Percentiles rank a stretch among this genome's conserved stretches.
Conservation (phyloP, 2,329 filamentous ascomycete species). For the Stachybotrys chartarum region DNA sequence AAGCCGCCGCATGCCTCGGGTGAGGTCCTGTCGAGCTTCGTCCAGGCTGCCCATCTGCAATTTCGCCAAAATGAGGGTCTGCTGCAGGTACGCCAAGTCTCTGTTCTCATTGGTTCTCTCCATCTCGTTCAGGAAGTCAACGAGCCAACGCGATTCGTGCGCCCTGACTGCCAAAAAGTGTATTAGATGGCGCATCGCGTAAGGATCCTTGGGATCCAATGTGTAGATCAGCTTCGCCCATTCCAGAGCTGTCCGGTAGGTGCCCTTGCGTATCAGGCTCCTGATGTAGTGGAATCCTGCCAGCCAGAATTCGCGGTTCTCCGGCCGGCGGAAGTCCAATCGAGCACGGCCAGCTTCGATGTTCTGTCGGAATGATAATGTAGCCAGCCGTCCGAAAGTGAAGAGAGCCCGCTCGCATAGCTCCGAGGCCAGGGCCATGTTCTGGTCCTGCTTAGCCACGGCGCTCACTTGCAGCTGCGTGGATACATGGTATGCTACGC, state of each 20-base stretch:
- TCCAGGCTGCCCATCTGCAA: slow-evolving; percentile 61
- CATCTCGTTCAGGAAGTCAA: slow-evolving; percentile 55
- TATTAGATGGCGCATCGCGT: slow-evolving; percentile 71
- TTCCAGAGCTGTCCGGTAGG: slow-evolving; percentile 85
- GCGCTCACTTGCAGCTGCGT: slow-evolving; percentile 90
- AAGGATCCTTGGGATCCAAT: slow-evolving; percentile 72
- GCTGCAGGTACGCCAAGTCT: slow-evolving; percentile 60
- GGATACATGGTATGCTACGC: slow-evolving; percentile 75
- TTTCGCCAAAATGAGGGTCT: slow-evolving; percentile 70
- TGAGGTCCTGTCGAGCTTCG: slow-evolving; percentile 58
- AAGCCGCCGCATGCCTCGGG: slow-evolving; percentile 60
- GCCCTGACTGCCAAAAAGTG: slow-evolving; percentile 82
- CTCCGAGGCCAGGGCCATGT: slow-evolving; percentile 78
- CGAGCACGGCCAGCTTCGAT: slow-evolving; percentile 72
- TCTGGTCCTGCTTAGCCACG: slow-evolving; percentile 85
- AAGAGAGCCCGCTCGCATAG: slow-evolving; percentile 88
- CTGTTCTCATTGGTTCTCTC: slow-evolving; percentile 26
- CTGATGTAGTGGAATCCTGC: slow-evolving; percentile 83
- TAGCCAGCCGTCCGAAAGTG: slow-evolving; percentile 81
- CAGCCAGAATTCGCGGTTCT: slow-evolving; percentile 91
- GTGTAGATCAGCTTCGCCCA: slow-evolving; percentile 83
- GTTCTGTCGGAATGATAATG: slow-evolving; percentile 72
- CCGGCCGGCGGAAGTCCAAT: slow-evolving; percentile 71
- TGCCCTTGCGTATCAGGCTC: slow-evolving; percentile 83
- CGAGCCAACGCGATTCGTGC: slow-evolving; percentile 66